A percentile compares a stretch with the other conserved stretches of the same genome.
These are phyloP conservation scores for Backusella psychrophila DNA, from an alignment of 192 early-diverging fungal genomes.

Conservation along the genomic window DNA sequence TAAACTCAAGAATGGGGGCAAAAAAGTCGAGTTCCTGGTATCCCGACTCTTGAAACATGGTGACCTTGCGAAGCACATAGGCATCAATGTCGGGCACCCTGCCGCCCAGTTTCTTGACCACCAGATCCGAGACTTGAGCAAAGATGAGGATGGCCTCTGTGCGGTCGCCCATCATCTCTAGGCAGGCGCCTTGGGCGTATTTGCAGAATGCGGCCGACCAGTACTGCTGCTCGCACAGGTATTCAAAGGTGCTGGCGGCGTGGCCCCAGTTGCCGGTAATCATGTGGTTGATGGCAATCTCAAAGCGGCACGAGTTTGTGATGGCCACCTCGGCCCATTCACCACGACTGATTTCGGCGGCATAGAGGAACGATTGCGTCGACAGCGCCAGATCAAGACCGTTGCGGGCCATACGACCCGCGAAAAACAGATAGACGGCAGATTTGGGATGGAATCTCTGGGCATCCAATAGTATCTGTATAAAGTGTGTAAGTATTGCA, in stretches of 20 bases:
- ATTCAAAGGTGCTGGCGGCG: constrained; percentile 37
- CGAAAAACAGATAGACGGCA: constrained; percentile 49
- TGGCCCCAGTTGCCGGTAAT: constrained; percentile 45
- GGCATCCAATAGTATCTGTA: constrained; percentile 41
- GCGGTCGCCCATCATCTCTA: constrained; percentile 58
- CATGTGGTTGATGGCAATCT: constrained; percentile 47
- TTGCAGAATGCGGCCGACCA: constrained; percentile 52
- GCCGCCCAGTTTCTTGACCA: constrained; percentile 38
- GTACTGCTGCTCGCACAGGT: constrained; percentile 42
- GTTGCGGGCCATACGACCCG: constrained; percentile 43
- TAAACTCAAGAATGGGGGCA: constrained; percentile 43
- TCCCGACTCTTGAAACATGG: constrained; percentile 38
- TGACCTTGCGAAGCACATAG: constrained; percentile 46
- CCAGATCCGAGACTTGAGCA: constrained; percentile 43
- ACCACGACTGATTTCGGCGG: constrained; percentile 30
- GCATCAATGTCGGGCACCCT: constrained; percentile 43
- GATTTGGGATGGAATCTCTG: constrained; percentile 46
- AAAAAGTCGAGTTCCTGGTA: constrained; percentile 36
- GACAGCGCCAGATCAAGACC: constrained; percentile 30
- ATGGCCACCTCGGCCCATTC: constrained; percentile 45
- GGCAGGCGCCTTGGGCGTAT: constrained; percentile 45
- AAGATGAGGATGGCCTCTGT: constrained; percentile 72
- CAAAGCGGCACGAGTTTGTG: constrained; percentile 45
- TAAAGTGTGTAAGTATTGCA: not conserved
- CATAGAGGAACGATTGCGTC: constrained; percentile 34